Percentiles rank a stretch among this genome's conserved stretches.
These are phyloP conservation scores for Pythium utonaiense DNA, from an alignment of 352 stramenopile genomes.

Conservation along the genomic window DNA sequence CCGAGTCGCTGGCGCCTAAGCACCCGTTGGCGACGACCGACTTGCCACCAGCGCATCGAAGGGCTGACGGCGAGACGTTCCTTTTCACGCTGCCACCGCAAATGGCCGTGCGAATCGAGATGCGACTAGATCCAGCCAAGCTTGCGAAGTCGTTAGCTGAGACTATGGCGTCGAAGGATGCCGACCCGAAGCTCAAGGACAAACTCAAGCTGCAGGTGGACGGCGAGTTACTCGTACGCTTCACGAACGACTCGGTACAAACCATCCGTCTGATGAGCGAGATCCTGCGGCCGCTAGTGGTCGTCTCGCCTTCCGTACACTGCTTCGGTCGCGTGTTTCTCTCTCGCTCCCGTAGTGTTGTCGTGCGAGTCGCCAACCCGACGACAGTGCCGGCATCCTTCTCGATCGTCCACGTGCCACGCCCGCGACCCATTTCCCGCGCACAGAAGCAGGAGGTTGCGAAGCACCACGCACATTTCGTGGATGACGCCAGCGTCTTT, in stretches of 20 bases:
- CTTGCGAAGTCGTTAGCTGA: background rate
- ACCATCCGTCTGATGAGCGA: conserved; percentile 42
- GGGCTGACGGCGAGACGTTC: conserved; percentile 57
- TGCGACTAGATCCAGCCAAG: conserved; percentile 46
- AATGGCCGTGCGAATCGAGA: conserved; percentile 64
- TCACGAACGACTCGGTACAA: conserved; percentile 64
- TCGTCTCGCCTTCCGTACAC: conserved; percentile 63
- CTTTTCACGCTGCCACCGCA: conserved; percentile 66
- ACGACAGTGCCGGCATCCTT: conserved; percentile 57
- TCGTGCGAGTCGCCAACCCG: conserved; percentile 59
- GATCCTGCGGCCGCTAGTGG: conserved; percentile 47
- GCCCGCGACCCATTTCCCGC: conserved; percentile 43
- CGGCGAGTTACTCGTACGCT: conserved; percentile 60
- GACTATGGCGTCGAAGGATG: background rate
- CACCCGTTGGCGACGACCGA: conserved; percentile 56
- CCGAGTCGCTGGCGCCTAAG: conserved; percentile 57
- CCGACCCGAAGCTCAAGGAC: background rate
- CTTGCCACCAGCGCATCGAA: conserved; percentile 49
- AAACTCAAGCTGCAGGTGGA: conserved; percentile 19
- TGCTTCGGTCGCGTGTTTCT: conserved; percentile 68
- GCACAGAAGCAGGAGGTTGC: conserved; percentile 55
- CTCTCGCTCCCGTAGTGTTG: conserved; percentile 32
- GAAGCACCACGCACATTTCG: conserved; percentile 45
- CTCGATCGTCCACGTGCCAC: conserved; percentile 48
- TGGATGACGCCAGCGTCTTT: conserved; percentile 65